These are phyloP conservation scores for Sporothrix curviconia DNA, from an alignment of 2,329 filamentous ascomycete genomes.

Conservation along the genomic window DNA sequence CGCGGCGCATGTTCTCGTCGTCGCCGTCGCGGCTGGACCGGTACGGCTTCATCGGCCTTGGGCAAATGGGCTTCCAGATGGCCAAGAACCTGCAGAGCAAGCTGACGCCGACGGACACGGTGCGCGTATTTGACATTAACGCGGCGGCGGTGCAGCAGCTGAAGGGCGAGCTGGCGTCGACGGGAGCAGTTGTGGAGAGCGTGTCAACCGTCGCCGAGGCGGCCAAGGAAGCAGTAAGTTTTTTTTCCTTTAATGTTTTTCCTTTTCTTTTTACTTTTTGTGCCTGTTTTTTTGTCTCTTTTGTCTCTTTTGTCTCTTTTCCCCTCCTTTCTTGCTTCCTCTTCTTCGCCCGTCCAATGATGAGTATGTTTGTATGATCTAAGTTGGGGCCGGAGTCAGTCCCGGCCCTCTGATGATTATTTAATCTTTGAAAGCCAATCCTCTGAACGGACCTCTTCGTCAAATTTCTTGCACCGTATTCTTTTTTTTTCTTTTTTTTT, in stretches of 20 bases:
- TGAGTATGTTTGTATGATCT: slow-evolving; percentile 54
- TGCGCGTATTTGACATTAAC: slow-evolving; percentile 54
- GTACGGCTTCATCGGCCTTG: slow-evolving; percentile 55
- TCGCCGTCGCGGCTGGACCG: slow-evolving; percentile 42
- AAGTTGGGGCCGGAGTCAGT: slow-evolving; percentile 54
- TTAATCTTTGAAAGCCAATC: slow-evolving; percentile 62
- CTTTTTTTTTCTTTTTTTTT: neutral
- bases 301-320: neutral
- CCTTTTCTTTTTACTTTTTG: neutral
- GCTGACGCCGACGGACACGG: slow-evolving; percentile 42
- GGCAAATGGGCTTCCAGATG: slow-evolving; percentile 60
- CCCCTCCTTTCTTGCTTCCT: neutral
- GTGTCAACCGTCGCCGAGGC: slow-evolving; percentile 42
- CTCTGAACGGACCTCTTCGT: slow-evolving; percentile 52
- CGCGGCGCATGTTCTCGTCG: slow-evolving; percentile 35
- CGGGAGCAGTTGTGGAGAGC: slow-evolving; percentile 42
- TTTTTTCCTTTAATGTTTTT: neutral
- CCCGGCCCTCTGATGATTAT: slow-evolving; percentile 51
- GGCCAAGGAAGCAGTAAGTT: slow-evolving; percentile 45
- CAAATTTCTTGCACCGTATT: too few relatives aligned
- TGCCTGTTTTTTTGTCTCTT: neutral
- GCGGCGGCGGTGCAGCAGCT: slow-evolving; percentile 40
- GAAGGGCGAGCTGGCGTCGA: slow-evolving; percentile 37
- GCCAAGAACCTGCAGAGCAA: slow-evolving; percentile 55
- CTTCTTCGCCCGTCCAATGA: slow-evolving; percentile 20